These are phyloP conservation scores for Tylopilus felleus DNA, from an alignment of 768 basidiomycete genomes.

Conservation along the genomic window DNA sequence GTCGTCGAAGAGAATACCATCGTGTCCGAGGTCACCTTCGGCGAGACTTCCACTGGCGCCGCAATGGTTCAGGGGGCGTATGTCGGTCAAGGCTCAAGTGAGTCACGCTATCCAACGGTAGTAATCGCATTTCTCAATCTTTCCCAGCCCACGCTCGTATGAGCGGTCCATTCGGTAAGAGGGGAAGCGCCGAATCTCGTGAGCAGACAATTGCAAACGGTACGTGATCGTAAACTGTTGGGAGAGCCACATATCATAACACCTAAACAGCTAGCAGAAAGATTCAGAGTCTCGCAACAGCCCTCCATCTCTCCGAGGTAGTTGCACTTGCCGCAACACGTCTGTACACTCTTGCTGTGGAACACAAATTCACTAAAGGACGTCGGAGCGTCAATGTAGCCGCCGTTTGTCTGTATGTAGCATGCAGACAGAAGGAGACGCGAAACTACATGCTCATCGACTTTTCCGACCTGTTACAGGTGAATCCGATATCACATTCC, in stretches of 20 bases:
- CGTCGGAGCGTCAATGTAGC: conserved; percentile 90
- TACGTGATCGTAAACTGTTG: conserved; percentile 29
- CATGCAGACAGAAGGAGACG: conserved; percentile 88
- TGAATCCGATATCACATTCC: conserved; percentile 26
- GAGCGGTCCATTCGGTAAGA: conserved; percentile 78
- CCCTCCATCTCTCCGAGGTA: conserved; percentile 73
- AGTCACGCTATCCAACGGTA: conserved; percentile 30
- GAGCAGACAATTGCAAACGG: conserved; percentile 92
- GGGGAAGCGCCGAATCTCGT: conserved; percentile 75
- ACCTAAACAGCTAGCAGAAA: conserved; percentile 62
- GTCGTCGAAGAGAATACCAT: conserved; percentile 93
- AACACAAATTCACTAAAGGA: conserved; percentile 93
- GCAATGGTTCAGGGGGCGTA: conserved; percentile 95
- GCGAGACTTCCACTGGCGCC: conserved; percentile 88
- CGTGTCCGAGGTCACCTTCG: conserved; percentile 91
- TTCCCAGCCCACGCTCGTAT: conserved; percentile 72
- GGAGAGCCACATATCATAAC: not conserved
- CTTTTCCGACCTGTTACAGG: conserved; percentile 94
- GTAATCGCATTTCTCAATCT: not conserved
- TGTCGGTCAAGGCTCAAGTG: conserved; percentile 88
- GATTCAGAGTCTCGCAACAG: conserved; percentile 79
- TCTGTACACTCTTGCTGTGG: conserved; percentile 89
- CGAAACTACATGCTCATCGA: conserved; percentile 97
- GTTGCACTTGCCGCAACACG: conserved; percentile 80
- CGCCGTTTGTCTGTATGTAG: conserved; percentile 93